Base-by-base conservation (phyloP, 2,329 filamentous ascomycete species). In the Exserohilum turcica region DNA sequence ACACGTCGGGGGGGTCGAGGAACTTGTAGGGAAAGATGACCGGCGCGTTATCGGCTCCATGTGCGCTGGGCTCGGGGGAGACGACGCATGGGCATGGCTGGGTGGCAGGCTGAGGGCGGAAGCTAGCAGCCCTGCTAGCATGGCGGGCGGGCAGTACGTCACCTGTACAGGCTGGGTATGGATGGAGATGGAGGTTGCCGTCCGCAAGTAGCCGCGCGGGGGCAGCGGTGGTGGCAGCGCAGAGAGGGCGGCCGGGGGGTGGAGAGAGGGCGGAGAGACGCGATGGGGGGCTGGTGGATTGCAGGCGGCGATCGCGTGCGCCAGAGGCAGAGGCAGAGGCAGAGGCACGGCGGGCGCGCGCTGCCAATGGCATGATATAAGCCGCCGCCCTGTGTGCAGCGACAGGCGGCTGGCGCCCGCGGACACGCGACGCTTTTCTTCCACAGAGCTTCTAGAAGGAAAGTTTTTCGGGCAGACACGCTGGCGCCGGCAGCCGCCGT, bases 371-470 rank as follows among this genome's bases (percentile, higher is more conserved):
- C 21, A 47, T 47, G 39, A 42, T 47, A 47, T 31, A 35, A 47
- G 18, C 36, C 19, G 43, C 29, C 36, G 36, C 13, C 29, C 18
- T 18, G 16, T 54, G 29, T 38, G 36, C 31, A 40, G 43, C 18
- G 15, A 5, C 13, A n/a, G 16, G 32, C 32, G 16, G 16, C n/a
- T 35, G 32, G 32, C n/a, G 32, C 32, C 15, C 16, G 32, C 32
- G 7, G 32, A 16, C 42, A 44, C 29, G 19, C 31, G 43, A 19
- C 43, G 43, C n/a, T 28, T 45, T 50, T 40, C 46, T 54, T 54
- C 51, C 16, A 50, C 24, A 28, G 32, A 13, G 32, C 51, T 54
- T 54, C 51, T 54, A 54, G 51, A 54, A 42, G 51, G 42, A 35
- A 44, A 6, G 42, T 36, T 54, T 40, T 37, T 48, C 49, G 43